Evolutionary conservation across 1,139 yeast genomes (phyloP).

Genomic region (Blastobotrys serpentis): DNA sequence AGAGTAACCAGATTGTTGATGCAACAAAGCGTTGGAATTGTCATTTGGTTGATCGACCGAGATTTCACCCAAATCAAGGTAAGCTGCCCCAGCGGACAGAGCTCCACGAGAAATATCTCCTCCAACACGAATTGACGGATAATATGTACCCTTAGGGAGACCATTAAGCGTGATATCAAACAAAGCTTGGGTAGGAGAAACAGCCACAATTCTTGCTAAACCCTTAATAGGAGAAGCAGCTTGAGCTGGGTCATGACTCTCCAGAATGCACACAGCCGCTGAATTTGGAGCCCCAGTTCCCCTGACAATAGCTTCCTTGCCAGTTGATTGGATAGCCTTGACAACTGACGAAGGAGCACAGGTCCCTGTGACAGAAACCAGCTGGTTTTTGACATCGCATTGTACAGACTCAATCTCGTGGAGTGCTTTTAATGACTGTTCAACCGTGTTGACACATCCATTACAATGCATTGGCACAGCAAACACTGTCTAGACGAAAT

Average conservation of each 20-base stretch:
- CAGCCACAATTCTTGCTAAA: slow-evolving; percentile 80
- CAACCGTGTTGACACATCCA: slow-evolving; percentile 63
- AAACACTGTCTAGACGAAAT: slow-evolving; percentile 10
- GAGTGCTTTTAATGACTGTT: slow-evolving; percentile 48
- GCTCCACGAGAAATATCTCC: slow-evolving; percentile 84
- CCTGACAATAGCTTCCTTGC: slow-evolving; percentile 85
- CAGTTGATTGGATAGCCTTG: slow-evolving; percentile 63
- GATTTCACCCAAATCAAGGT: slow-evolving; percentile 39
- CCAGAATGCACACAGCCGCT: slow-evolving; percentile 90
- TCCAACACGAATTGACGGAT: slow-evolving; percentile 62
- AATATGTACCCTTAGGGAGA: slow-evolving; percentile 57
- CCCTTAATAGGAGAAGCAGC: slow-evolving; percentile 70
- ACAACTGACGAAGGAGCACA: slow-evolving; percentile 71
- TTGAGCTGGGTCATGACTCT: slow-evolving; percentile 58
- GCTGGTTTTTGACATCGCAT: slow-evolving; percentile 52
- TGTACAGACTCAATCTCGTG: slow-evolving; percentile 51
- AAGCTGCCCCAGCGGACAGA: slow-evolving; percentile 62
- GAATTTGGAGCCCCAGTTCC: slow-evolving; percentile 88
- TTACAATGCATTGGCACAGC: slow-evolving; percentile 71
- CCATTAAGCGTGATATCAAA: slow-evolving; percentile 82
- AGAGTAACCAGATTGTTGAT: slow-evolving; percentile 34
- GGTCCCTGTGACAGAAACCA: slow-evolving; percentile 63
- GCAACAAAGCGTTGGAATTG: slow-evolving; percentile 33
- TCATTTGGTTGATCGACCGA: slow-evolving; percentile 43
- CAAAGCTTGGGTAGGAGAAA: slow-evolving; percentile 48